These are phyloP conservation scores for Excoecaria agallocha DNA, from an alignment of 345 rosid species.

Conservation along the genomic window DNA sequence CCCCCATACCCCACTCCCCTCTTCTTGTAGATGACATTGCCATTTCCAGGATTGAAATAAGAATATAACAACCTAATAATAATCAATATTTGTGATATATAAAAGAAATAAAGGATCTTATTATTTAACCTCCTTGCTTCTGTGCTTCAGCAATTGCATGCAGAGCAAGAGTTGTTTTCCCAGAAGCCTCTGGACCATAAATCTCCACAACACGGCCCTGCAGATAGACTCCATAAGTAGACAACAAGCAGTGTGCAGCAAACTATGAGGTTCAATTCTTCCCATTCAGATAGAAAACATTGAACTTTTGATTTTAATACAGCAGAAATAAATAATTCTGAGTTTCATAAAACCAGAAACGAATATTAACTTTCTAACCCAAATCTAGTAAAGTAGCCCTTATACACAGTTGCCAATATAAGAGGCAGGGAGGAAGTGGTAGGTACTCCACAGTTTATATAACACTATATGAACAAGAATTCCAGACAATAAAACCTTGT, in stretches of 20 bases:
- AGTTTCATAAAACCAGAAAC: background rate
- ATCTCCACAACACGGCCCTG: conserved; percentile 98
- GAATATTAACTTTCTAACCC: background rate
- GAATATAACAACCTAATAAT: background rate
- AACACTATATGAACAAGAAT: background rate
- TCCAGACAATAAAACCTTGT: background rate
- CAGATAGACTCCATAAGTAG: conserved; percentile 19
- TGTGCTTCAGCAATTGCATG: conserved; percentile 99
- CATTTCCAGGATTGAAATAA: conserved; percentile 1
- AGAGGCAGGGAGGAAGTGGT: background rate
- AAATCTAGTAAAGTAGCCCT: background rate
- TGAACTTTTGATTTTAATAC: background rate
- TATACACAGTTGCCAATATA: background rate
- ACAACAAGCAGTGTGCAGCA: background rate
- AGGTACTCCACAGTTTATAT: background rate
- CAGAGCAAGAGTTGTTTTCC: conserved; percentile 93
- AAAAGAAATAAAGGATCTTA: background rate
- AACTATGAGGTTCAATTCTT: background rate
- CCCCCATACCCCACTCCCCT: background rate
- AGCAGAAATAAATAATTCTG: background rate
- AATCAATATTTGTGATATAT: background rate
- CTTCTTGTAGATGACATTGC: background rate
- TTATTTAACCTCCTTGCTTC: conserved; percentile 78
- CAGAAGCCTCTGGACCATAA: conserved; percentile 99
- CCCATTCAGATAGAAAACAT: background rate